Evolutionary conservation across 225 moss, liverwort and hornwort genomes (phyloP).

Genomic region (Thuidium tamariscinum): DNA sequence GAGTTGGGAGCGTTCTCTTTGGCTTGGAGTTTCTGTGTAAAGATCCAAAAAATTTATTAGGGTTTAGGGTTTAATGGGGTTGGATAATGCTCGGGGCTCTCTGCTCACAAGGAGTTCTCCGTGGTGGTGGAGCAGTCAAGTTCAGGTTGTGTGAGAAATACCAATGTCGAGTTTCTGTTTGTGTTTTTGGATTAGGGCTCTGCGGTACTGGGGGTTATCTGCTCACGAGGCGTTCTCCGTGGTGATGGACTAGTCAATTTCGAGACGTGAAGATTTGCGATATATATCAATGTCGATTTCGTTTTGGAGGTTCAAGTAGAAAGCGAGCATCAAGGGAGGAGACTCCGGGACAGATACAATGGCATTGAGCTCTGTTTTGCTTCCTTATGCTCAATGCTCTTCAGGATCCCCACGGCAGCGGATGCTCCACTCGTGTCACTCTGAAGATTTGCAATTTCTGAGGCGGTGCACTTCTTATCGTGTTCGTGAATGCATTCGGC

Average conservation of each 20-base stretch:
- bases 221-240: neutral
- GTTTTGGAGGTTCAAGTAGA: neutral
- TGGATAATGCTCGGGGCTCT: neutral
- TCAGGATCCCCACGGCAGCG: neutral
- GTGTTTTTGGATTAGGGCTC: neutral
- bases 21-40: neutral
- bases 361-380: constrained; percentile 6
- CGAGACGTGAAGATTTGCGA: neutral
- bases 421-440: neutral
- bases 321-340: neutral
- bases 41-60: neutral
- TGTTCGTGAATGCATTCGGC: neutral
- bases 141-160: neutral
- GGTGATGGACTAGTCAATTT: neutral
- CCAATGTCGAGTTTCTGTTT: neutral
- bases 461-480: neutral
- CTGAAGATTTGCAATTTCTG: neutral
- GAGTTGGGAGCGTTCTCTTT: neutral
- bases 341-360: neutral
- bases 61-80: constrained; percentile 1
- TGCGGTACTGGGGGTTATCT: neutral
- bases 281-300: neutral
- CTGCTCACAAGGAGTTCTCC: neutral
- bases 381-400: constrained; percentile 2
- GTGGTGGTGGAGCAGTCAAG: neutral